Evolutionary conservation across 495 filamentous ascomycete species (phyloP).

Genomic region (Pseudoneurospora amorphoporcata): DNA sequence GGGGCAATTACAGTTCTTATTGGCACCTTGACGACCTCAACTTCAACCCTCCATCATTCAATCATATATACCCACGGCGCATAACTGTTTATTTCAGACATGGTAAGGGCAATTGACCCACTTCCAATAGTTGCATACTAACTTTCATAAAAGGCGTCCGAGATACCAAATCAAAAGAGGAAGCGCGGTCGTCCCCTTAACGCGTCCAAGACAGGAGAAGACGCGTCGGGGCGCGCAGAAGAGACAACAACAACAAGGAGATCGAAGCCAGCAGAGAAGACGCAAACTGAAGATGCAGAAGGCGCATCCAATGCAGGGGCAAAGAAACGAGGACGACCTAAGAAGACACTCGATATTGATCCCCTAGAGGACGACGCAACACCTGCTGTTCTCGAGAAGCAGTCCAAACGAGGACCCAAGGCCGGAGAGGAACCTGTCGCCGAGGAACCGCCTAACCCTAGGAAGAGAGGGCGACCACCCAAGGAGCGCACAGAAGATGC

Average conservation of each 20-base stretch:
- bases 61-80: slow-evolving; percentile 1
- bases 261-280: background rate
- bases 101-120: slow-evolving; percentile 10
- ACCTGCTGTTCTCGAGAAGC: background rate
- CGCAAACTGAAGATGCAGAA: background rate
- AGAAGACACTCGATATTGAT: slow-evolving; percentile 2
- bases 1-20: background rate
- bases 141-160: slow-evolving; percentile 17
- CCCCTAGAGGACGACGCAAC: background rate
- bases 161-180: slow-evolving; percentile 27
- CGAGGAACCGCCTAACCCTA: background rate
- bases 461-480: background rate
- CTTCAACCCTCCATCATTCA: background rate
- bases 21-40: background rate
- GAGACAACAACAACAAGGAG: background rate
- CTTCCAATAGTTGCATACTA: background rate
- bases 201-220: slow-evolving; percentile 26
- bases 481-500: background rate
- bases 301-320: background rate
- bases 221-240: slow-evolving; percentile 21
- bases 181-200: slow-evolving; percentile 30
- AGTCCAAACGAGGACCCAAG: background rate
- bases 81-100: slow-evolving; percentile 6
- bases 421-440: background rate
- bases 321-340: slow-evolving; percentile 15